phyloP scores from a whole-genome alignment of 2,329 filamentous ascomycete genomes.

The Aspergillus fumigatus region DNA sequence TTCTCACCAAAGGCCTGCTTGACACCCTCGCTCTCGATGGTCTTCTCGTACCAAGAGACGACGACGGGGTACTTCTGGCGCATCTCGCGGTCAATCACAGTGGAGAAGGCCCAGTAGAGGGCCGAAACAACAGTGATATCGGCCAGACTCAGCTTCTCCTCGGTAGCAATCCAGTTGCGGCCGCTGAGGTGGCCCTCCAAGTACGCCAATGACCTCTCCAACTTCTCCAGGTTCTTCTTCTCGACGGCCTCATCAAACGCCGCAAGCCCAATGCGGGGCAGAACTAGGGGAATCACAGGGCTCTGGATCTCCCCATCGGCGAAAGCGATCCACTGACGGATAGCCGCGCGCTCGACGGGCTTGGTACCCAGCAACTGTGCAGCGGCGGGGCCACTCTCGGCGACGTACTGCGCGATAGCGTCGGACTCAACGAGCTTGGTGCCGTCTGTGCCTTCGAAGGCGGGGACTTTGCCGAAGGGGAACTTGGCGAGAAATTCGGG shows the following conservation, averaged over 20 bases:
- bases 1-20: conserved; percentile 24
- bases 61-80: conserved; percentile 19
- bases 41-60: conserved; percentile 21
- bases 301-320: conserved; percentile 29
- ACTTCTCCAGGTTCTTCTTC: conserved; percentile 9
- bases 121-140: conserved; percentile 23
- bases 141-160: conserved; percentile 22
- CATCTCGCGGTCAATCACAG: conserved; percentile 24
- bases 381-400: conserved; percentile 42
- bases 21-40: background rate
- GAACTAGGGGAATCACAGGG: conserved; percentile 11
- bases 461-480: conserved; percentile 50
- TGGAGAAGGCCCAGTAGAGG: conserved; percentile 22
- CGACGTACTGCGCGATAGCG: conserved; percentile 48
- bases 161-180: conserved; percentile 18
- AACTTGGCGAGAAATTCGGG: conserved; percentile 49
- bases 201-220: conserved; percentile 16
- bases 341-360: conserved; percentile 37
- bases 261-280: conserved; percentile 18
- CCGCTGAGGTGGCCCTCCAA: conserved; percentile 19
- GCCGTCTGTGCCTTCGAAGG: conserved; percentile 46
- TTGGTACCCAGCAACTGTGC: conserved; percentile 45
- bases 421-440: conserved; percentile 44
- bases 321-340: conserved; percentile 47
- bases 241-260: conserved; percentile 21